Percentiles rank a stretch among this genome's conserved stretches.
These are phyloP conservation scores for Sonneratia alba DNA, from an alignment of 345 rosid genomes.

Conservation along the genomic window DNA sequence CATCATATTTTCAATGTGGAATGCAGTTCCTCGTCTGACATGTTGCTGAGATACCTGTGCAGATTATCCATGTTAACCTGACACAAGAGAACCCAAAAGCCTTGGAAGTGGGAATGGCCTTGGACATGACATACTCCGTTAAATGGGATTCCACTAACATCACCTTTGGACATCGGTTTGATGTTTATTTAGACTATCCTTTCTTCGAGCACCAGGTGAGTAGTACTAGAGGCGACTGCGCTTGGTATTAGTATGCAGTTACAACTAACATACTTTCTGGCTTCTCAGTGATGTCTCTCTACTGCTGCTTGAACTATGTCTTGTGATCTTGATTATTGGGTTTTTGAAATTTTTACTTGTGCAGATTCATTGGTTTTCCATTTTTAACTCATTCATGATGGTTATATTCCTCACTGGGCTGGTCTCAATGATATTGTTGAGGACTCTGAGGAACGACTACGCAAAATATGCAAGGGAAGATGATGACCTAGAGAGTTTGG, in stretches of 20 bases:
- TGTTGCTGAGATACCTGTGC: conserved; percentile 8
- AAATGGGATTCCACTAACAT: conserved; percentile 63
- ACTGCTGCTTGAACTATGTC: background rate
- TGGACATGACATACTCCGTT: conserved; percentile 77
- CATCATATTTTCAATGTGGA: background rate
- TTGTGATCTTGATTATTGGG: background rate
- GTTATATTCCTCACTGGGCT: conserved; percentile 93
- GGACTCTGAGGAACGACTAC: conserved; percentile 89
- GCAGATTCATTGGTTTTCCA: conserved; percentile 97
- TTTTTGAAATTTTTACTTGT: background rate
- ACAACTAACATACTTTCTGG: background rate
- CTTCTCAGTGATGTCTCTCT: background rate
- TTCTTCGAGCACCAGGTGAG: conserved; percentile 94
- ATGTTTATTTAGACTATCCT: conserved; percentile 83
- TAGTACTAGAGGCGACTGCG: background rate
- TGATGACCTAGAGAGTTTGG: conserved; percentile 91
- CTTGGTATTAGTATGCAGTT: background rate
- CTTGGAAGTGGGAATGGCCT: conserved; percentile 46
- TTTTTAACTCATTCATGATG: conserved; percentile 97
- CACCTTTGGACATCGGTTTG: conserved; percentile 82
- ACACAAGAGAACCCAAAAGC: conserved; percentile 70
- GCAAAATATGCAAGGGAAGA: conserved; percentile 96
- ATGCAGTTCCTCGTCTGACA: conserved; percentile 4
- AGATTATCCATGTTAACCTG: conserved; percentile 91
- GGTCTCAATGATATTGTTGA: conserved; percentile 95